phyloP scores from a whole-genome alignment of 2,329 filamentous ascomycete species.

The Knufia petricola region DNA sequence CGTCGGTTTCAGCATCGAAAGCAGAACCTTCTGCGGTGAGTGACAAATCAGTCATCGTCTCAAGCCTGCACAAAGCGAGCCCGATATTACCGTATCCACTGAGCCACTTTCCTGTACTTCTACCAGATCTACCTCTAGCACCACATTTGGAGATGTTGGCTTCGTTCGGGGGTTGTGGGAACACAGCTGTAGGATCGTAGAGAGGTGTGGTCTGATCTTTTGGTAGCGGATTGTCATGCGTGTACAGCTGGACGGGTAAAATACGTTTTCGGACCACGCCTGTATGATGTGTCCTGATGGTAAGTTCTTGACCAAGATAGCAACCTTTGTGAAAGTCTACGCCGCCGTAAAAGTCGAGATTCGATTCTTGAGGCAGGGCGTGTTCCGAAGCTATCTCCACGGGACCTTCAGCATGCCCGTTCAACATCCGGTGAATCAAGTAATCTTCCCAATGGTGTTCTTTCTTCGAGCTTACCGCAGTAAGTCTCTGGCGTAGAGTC shows the following conservation, averaged over 20 bases:
- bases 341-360: conserved; percentile 74
- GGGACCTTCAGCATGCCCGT: conserved; percentile 78
- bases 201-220: conserved; percentile 37
- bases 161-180: conserved; percentile 28
- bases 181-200: conserved; percentile 24
- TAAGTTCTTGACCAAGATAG: conserved; percentile 93
- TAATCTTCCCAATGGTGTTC: conserved; percentile 53
- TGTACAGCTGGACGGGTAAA: conserved; percentile 68
- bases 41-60: conserved; percentile 76
- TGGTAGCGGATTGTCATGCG: conserved; percentile 32
- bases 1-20: conserved; percentile 47
- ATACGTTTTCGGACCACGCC: conserved; percentile 88
- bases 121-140: conserved; percentile 43
- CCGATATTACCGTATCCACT: conserved; percentile 74
- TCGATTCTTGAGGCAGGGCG: conserved; percentile 77
- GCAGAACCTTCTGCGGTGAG: conserved; percentile 57
- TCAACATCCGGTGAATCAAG: conserved; percentile 63
- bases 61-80: conserved; percentile 73
- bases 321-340: conserved; percentile 95
- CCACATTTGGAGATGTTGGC: conserved; percentile 46
- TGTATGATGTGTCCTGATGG: conserved; percentile 87
- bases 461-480: conserved; percentile 32
- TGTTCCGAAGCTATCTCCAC: conserved; percentile 61
- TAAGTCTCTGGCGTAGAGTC: conserved; percentile 1
- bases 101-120: conserved; percentile 73